These are phyloP conservation scores for Kappamyces sp. DNA, from an alignment of 192 early-diverging fungal species.

Conservation along the genomic window DNA sequence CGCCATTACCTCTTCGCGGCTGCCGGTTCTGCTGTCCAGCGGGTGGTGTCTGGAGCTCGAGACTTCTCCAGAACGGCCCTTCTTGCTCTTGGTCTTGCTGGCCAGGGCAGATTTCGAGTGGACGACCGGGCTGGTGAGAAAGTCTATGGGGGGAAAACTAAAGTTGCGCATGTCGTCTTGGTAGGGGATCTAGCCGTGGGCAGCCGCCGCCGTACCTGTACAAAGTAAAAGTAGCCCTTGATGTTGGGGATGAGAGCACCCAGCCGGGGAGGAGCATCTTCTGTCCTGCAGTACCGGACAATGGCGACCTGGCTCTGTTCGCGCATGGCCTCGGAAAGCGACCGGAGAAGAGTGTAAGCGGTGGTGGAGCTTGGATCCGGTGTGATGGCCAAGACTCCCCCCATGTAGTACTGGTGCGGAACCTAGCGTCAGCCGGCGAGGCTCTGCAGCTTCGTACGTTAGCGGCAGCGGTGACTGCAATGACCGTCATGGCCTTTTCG, in stretches of 20 bases:
- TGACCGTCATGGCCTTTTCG: conserved; percentile 49
- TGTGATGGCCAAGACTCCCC: conserved; percentile 45
- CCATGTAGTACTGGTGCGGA: conserved; percentile 47
- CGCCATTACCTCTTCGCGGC: background rate
- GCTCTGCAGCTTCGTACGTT: conserved; percentile 29
- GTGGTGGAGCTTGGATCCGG: conserved; percentile 34
- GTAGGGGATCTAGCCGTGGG: conserved; percentile 1
- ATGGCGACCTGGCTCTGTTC: conserved; percentile 51
- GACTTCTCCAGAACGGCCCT: no score
- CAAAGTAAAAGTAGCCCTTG: conserved; percentile 11
- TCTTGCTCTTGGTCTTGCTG: background rate
- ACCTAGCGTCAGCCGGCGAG: conserved; percentile 33
- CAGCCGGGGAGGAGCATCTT: conserved; percentile 52
- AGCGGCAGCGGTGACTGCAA: conserved; percentile 50
- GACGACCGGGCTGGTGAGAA: background rate
- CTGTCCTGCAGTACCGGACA: conserved; percentile 52
- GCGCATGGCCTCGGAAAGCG: conserved; percentile 44
- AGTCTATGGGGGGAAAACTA: conserved; percentile 1
- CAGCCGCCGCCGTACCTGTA: background rate
- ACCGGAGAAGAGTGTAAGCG: conserved; percentile 38
- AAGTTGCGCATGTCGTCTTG: conserved; percentile 8
- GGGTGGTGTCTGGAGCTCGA: no score
- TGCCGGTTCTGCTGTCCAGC: background rate
- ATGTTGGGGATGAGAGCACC: conserved; percentile 54
- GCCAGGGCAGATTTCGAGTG: background rate